phyloP scores from a whole-genome alignment of 2,329 filamentous ascomycete species.

The Aspergillus jensenii region DNA sequence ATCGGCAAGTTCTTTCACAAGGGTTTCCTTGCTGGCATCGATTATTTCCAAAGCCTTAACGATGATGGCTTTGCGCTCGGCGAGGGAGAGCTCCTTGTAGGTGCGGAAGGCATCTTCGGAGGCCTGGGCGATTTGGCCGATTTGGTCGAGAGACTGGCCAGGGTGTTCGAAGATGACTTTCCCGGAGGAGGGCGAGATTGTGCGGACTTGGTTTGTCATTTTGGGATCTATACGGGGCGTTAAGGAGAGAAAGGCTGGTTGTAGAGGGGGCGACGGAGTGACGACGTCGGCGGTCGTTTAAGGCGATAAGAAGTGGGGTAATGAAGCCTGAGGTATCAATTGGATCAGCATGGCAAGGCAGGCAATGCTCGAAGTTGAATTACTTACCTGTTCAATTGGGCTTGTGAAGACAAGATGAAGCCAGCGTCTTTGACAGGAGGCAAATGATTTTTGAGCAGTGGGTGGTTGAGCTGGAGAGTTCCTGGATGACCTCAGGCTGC shows the following conservation, averaged over 20 bases:
- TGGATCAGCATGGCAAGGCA: neutral
- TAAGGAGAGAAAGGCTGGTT: neutral
- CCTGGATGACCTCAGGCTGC: neutral
- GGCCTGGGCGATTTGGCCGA: conserved; percentile 21
- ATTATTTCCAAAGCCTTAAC: conserved; percentile 73
- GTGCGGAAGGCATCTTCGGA: conserved; percentile 35
- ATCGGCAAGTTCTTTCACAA: conserved; percentile 77
- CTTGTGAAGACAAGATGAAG: neutral
- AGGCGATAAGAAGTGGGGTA: conserved; percentile 9
- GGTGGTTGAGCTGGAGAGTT: neutral
- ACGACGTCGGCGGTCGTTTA: neutral
- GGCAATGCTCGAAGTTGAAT: neutral
- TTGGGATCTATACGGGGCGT: neutral
- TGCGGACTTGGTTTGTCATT: conserved; percentile 44
- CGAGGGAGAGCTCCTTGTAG: conserved; percentile 70
- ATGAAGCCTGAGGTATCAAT: neutral
- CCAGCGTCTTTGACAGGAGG: neutral
- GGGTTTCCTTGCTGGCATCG: conserved; percentile 67
- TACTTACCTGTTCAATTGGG: neutral
- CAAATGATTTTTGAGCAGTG: neutral
- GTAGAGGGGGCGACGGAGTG: neutral
- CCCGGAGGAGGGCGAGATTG: conserved; percentile 86
- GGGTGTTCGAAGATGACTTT: conserved; percentile 76
- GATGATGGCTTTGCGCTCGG: conserved; percentile 75
- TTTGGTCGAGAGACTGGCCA: conserved; percentile 52